Evolutionary conservation across 2,329 filamentous ascomycete species (phyloP).

Genomic region (Epichloe gansuensis): DNA sequence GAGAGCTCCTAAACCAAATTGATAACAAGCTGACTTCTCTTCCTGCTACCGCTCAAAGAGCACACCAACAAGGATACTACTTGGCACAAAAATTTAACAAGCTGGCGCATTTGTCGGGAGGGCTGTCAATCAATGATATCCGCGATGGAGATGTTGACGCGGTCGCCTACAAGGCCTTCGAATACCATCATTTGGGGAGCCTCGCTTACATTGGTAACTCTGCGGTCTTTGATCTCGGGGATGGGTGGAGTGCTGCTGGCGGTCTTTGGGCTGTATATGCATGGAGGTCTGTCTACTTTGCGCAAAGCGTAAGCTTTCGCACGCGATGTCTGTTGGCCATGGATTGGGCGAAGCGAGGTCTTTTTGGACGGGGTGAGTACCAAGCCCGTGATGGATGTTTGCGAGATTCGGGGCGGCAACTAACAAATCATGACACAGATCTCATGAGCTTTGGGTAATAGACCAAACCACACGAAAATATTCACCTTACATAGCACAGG

Average conservation of each 20-base stretch:
- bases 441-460: slow-evolving; percentile 36
- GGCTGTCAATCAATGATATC: slow-evolving; percentile 66
- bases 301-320: slow-evolving; percentile 86
- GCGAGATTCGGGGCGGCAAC: neutral
- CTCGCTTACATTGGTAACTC: slow-evolving; percentile 94
- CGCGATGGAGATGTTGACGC: slow-evolving; percentile 84
- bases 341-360: slow-evolving; percentile 95
- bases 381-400: neutral
- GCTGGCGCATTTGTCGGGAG: slow-evolving; percentile 63
- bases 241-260: slow-evolving; percentile 65
- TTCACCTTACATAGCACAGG: neutral
- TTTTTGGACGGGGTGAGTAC: slow-evolving; percentile 84
- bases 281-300: slow-evolving; percentile 94
- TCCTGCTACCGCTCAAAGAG: slow-evolving; percentile 88
- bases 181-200: slow-evolving; percentile 83
- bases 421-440: slow-evolving; percentile 20
- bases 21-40: slow-evolving; percentile 89
- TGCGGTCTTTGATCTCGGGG: slow-evolving; percentile 79
- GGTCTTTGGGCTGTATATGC: slow-evolving; percentile 89
- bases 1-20: slow-evolving; percentile 79
- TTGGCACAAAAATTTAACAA: slow-evolving; percentile 91
- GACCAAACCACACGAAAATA: neutral
- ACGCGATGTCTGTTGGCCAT: slow-evolving; percentile 84
- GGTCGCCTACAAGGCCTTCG: slow-evolving; percentile 84
- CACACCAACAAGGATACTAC: slow-evolving; percentile 90